Percentiles rank a stretch among this genome's conserved stretches.
Conservation (phyloP, 306 rosid genomes). For the Cyclanthera cordifolia region DNA sequence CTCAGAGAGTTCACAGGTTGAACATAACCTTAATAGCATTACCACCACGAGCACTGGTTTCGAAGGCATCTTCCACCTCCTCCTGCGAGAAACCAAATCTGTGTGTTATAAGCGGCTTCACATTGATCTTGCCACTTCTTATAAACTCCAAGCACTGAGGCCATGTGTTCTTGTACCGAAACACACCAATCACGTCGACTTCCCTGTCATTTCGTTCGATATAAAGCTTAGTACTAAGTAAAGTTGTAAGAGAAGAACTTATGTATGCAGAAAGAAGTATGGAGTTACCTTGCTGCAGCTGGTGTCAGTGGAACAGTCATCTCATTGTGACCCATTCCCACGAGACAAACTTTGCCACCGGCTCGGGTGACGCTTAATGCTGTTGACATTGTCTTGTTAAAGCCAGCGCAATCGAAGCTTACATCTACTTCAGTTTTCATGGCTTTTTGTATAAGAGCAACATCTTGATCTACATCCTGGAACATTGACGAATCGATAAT, state of each 20-base stretch:
- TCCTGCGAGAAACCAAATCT: constrained; percentile 45
- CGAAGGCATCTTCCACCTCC: constrained; percentile 86
- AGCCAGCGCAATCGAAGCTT: constrained; percentile 81
- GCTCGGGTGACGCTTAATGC: constrained; percentile 59
- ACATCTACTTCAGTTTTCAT: constrained; percentile 51
- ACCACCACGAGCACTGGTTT: constrained; percentile 93
- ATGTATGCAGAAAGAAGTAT: background rate
- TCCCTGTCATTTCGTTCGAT: constrained; percentile 36
- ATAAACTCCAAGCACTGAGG: constrained; percentile 72
- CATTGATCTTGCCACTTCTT: too few species aligned
- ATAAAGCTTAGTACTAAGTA: background rate
- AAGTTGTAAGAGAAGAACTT: background rate
- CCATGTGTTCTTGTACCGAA: constrained; percentile 89
- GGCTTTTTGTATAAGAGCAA: constrained; percentile 38
- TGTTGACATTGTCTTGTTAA: constrained; percentile 73
- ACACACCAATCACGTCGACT: constrained; percentile 74
- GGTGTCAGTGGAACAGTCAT: constrained; percentile 80
- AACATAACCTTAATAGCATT: constrained; percentile 91
- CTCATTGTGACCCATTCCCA: constrained; percentile 69
- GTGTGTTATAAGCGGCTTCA: too few species aligned
- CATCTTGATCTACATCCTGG: constrained; percentile 63
- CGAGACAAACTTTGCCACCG: constrained; percentile 84
- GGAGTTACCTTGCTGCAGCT: constrained; percentile 60
- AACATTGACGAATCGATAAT: background rate
- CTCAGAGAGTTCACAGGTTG: constrained; percentile 34